phyloP scores from a whole-genome alignment of 1,284 basidiomycete genomes.

The Apiotrichum montevideense region DNA sequence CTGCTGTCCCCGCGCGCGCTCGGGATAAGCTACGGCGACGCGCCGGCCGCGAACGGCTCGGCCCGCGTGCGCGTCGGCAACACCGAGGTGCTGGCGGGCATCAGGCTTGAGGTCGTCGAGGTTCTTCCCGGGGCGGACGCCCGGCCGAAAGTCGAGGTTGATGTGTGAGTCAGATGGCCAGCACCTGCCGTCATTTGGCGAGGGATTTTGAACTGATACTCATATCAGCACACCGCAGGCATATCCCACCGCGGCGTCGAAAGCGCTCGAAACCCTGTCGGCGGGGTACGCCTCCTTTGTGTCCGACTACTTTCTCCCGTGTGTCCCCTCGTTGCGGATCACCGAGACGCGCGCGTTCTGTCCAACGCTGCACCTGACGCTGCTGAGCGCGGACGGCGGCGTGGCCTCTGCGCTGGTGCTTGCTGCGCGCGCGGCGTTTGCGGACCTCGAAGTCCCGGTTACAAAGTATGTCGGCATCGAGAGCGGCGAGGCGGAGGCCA shows the following conservation, averaged over 20 bases:
- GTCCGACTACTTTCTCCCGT: slow-evolving; percentile 42
- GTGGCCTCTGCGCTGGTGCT: slow-evolving; percentile 29
- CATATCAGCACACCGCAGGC: slow-evolving; percentile 42
- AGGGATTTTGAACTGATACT: neutral
- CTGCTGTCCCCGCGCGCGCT: slow-evolving; percentile 34
- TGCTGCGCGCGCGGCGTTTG: slow-evolving; percentile 40
- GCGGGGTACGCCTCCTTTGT: slow-evolving; percentile 33
- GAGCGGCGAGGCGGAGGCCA: slow-evolving; percentile 16
- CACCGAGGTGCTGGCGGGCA: slow-evolving; percentile 45
- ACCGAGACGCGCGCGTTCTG: slow-evolving; percentile 10
- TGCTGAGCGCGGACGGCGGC: slow-evolving; percentile 26
- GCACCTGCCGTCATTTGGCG: neutral
- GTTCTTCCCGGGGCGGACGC: neutral
- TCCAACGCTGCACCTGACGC: slow-evolving; percentile 41
- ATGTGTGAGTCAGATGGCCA: slow-evolving; percentile 34
- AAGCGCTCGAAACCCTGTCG: slow-evolving; percentile 26
- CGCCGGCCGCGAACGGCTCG: slow-evolving; percentile 43
- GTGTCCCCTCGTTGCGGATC: slow-evolving; percentile 37
- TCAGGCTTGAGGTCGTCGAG: slow-evolving; percentile 43
- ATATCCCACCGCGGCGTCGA: slow-evolving; percentile 26
- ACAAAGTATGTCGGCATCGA: slow-evolving; percentile 41
- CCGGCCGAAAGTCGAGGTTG: slow-evolving; percentile 33
- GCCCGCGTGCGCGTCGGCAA: slow-evolving; percentile 34
- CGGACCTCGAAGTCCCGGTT: slow-evolving; percentile 37
- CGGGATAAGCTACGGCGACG: slow-evolving; percentile 37